Evolutionary conservation across 2,329 filamentous ascomycete species (phyloP).

Genomic region (Penicillium brasilianum): DNA sequence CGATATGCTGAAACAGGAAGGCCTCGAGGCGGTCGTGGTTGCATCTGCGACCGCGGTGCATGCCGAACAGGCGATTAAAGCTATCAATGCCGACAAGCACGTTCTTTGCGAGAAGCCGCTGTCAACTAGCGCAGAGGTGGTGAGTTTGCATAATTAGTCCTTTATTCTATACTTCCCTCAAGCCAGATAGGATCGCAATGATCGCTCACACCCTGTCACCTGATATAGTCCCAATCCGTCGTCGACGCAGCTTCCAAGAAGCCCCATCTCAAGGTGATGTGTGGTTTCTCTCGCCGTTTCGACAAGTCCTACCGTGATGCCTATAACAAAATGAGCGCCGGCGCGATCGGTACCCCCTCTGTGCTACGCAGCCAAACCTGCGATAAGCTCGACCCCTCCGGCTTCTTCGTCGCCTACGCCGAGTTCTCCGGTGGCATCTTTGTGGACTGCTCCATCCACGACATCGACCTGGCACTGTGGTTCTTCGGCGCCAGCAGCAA

Average conservation of each 20-base stretch:
- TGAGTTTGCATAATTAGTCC: conserved; percentile 41
- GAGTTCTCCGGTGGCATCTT: conserved; percentile 71
- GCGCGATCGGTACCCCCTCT: conserved; percentile 63
- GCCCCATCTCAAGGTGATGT: conserved; percentile 68
- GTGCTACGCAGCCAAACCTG: conserved; percentile 70
- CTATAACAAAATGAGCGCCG: conserved; percentile 56
- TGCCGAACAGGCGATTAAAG: conserved; percentile 62
- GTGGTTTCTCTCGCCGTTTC: conserved; percentile 69
- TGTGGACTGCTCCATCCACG: conserved; percentile 73
- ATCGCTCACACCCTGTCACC: background rate
- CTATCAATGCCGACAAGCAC: conserved; percentile 60
- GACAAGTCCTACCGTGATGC: conserved; percentile 69
- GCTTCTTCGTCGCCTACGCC: conserved; percentile 72
- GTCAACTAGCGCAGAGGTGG: conserved; percentile 63
- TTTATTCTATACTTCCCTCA: background rate
- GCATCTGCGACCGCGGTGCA: conserved; percentile 62
- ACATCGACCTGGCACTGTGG: conserved; percentile 70
- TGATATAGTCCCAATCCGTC: conserved; percentile 61
- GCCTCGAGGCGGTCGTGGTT: conserved; percentile 61
- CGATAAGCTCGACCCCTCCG: conserved; percentile 67
- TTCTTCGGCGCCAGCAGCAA: conserved; percentile 62
- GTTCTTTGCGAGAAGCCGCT: conserved; percentile 62
- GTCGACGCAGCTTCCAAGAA: conserved; percentile 61
- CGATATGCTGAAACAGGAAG: conserved; percentile 61
- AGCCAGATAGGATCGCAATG: background rate